Conservation (phyloP, 331 rosid species). For the Spiraea crenata region DNA sequence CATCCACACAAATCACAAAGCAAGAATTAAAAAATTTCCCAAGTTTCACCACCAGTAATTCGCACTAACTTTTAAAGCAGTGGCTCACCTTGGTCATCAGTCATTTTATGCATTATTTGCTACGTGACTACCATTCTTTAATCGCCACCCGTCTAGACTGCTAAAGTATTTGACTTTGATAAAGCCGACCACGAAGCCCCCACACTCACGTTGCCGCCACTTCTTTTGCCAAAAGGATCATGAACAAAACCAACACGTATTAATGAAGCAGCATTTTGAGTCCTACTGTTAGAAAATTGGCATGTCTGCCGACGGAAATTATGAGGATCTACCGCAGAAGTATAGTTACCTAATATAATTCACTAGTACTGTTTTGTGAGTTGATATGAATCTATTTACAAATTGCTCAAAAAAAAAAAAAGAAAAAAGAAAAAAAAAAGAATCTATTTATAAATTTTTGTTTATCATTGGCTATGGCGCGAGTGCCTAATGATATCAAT, state of each 20-base stretch:
- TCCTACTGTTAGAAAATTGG: too few species aligned
- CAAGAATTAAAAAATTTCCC: neutral
- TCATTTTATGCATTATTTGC: conserved; percentile 25
- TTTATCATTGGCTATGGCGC: too few species aligned
- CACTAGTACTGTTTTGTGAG: too few species aligned
- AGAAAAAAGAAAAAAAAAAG: too few species aligned
- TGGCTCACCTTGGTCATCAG: conserved; percentile 20
- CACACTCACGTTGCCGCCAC: conserved; percentile 7
- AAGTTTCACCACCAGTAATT: neutral
- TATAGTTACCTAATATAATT: too few species aligned
- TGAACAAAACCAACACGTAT: neutral
- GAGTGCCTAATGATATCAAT: too few species aligned
- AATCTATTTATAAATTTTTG: too few species aligned
- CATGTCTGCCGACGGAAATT: too few species aligned
- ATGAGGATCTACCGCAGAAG: too few species aligned
- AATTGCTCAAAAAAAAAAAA: too few species aligned
- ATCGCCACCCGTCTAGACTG: neutral
- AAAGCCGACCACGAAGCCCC: neutral
- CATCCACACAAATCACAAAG: neutral
- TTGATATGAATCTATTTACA: too few species aligned
- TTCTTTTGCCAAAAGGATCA: neutral
- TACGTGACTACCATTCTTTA: neutral
- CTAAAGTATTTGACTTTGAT: neutral
- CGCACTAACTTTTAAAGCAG: conserved; percentile 6
- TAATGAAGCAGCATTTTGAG: neutral